These are phyloP conservation scores for Amaranthus cruentus DNA, from an alignment of 148 eudicot species.

Conservation along the genomic window DNA sequence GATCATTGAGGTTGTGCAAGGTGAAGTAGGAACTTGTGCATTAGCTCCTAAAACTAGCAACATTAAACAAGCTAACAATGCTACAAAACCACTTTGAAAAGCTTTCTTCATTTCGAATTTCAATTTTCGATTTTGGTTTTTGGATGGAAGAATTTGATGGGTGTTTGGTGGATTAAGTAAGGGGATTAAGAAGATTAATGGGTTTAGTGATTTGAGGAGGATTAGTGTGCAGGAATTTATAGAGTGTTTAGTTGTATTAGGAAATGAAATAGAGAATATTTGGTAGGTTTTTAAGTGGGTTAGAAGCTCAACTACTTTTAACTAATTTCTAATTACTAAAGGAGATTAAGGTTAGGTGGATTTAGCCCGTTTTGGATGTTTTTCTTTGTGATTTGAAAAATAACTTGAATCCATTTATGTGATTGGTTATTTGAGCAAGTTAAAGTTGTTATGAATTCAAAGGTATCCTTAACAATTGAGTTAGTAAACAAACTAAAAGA, in stretches of 20 bases:
- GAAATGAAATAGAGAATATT: constrained; percentile 10
- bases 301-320: constrained; percentile 55
- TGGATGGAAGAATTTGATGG: not conserved
- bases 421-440: constrained; percentile 6
- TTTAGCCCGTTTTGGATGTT: constrained; percentile 17
- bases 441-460: not conserved
- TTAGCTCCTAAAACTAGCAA: constrained; percentile 6
- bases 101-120: not conserved
- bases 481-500: not conserved
- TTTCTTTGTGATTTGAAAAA: not conserved
- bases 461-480: not conserved
- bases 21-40: constrained; percentile 27
- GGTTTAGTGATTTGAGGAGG: constrained; percentile 4
- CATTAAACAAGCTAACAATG: constrained; percentile 3
- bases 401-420: not conserved
- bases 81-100: constrained; percentile 10
- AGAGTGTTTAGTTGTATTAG: constrained; percentile 16
- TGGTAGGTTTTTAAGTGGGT: constrained; percentile 48
- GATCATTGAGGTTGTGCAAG: constrained; percentile 56
- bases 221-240: constrained; percentile 29
- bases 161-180: not conserved
- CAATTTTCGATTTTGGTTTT: not conserved
- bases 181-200: not conserved
- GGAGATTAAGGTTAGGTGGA: constrained; percentile 19
- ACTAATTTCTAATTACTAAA: constrained; percentile 29